These are phyloP conservation scores for Sordariomycetes sp. DNA, from an alignment of 2,329 filamentous ascomycete genomes.

Conservation along the genomic window DNA sequence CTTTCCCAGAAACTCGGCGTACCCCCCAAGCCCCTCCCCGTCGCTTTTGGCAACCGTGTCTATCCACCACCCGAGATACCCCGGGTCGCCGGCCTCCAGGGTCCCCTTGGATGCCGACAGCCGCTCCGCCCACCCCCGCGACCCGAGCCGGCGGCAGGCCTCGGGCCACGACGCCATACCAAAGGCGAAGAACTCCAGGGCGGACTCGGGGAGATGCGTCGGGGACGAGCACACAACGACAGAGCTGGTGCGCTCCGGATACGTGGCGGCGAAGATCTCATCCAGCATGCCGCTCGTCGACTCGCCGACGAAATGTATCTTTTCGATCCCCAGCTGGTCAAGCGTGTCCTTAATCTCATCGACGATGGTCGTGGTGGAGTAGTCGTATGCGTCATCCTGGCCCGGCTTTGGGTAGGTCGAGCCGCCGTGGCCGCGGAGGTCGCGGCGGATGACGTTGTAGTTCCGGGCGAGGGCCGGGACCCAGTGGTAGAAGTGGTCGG, in stretches of 20 bases:
- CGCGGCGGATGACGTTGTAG: not conserved
- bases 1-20: not conserved
- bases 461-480: not conserved
- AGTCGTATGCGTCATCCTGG: not conserved
- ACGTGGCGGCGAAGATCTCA: not conserved
- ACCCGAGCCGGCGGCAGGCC: not conserved
- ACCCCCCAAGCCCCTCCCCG: not conserved
- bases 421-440: not conserved
- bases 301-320: not conserved
- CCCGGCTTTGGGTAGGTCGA: not conserved
- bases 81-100: not conserved
- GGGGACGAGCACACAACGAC: not conserved
- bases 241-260: not conserved
- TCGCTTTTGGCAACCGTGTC: not conserved
- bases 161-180: not conserved
- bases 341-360: not conserved
- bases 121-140: not conserved
- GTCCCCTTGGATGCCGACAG: not conserved
- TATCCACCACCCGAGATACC: not conserved
- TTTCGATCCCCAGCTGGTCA: not conserved
- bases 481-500: not conserved
- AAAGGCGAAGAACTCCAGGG: not conserved
- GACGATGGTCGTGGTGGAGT: not conserved
- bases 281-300: not conserved
- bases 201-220: not conserved